These are phyloP conservation scores for Plicaturopsis crispa DNA, from an alignment of 768 basidiomycete genomes.

Conservation along the genomic window DNA sequence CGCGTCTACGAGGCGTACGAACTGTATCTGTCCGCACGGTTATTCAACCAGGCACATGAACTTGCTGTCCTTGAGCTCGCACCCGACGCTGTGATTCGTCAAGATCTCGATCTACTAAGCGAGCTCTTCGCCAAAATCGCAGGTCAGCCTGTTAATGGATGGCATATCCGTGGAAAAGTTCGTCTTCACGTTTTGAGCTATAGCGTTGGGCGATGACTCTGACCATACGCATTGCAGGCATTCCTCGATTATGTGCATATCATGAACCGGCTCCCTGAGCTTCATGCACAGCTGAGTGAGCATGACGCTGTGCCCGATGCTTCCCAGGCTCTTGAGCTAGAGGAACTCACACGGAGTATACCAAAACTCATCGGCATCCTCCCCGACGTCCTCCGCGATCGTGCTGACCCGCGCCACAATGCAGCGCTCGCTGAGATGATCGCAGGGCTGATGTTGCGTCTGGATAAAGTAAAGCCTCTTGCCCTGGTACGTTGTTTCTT, in stretches of 20 bases:
- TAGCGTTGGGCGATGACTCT: too few relatives aligned
- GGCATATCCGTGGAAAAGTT: constrained; percentile 84
- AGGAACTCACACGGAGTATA: constrained; percentile 48
- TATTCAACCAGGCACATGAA: constrained; percentile 71
- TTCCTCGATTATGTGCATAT: constrained; percentile 68
- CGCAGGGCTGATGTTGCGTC: constrained; percentile 45
- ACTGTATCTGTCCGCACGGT: constrained; percentile 61
- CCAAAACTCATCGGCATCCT: constrained; percentile 62
- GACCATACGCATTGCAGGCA: too few relatives aligned
- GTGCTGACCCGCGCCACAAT: constrained; percentile 52
- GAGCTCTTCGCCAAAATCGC: constrained; percentile 65
- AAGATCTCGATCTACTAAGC: constrained; percentile 54
- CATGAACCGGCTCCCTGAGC: constrained; percentile 50
- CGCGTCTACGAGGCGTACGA: constrained; percentile 71
- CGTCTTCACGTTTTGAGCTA: constrained; percentile 10
- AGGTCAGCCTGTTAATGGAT: constrained; percentile 54
- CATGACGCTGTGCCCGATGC: constrained; percentile 35
- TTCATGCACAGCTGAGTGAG: constrained; percentile 37
- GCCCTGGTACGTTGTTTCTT: constrained; percentile 42
- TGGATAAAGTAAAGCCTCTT: constrained; percentile 54
- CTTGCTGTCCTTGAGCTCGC: constrained; percentile 83
- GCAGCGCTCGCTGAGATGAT: constrained; percentile 73
- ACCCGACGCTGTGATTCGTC: constrained; percentile 76
- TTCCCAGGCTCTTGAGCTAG: constrained; percentile 43
- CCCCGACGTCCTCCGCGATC: constrained; percentile 58